Evolutionary conservation across 805 yeast genomes (phyloP).

Genomic region (Wickerhamomyces silvicola): DNA sequence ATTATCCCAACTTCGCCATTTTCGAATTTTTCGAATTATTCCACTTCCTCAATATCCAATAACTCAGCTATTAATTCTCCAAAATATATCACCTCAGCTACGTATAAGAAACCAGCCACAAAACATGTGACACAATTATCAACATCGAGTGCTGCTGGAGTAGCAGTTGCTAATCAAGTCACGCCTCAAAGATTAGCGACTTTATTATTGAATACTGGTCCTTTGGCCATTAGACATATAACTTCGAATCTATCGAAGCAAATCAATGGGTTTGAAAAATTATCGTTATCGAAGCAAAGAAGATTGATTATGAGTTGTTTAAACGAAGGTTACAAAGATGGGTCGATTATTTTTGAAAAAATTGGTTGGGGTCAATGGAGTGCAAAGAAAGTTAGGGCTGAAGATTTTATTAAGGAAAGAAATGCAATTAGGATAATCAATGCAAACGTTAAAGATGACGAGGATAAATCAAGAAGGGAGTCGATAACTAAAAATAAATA

Average conservation of each 20-base stretch:
- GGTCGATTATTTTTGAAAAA: conserved; percentile 70
- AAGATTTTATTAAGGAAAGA: conserved; percentile 32
- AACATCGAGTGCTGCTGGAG: conserved; percentile 82
- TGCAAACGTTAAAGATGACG: conserved; percentile 38
- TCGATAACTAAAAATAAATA: conserved; percentile 24
- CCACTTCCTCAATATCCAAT: conserved; percentile 9
- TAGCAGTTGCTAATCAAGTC: conserved; percentile 80
- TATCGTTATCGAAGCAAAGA: conserved; percentile 83
- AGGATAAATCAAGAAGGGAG: conserved; percentile 24
- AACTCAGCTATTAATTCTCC: conserved; percentile 15
- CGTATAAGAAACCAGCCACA: conserved; percentile 20
- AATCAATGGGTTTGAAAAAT: conserved; percentile 71
- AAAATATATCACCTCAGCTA: conserved; percentile 19
- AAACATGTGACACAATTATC: conserved; percentile 37
- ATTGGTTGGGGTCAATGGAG: conserved; percentile 99
- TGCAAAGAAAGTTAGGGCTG: conserved; percentile 46
- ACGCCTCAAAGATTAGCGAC: conserved; percentile 74
- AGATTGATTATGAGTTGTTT: conserved; percentile 84
- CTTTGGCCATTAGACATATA: conserved; percentile 84
- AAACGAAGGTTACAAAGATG: conserved; percentile 57
- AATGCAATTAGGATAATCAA: conserved; percentile 33
- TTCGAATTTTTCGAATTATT: conserved; percentile 14
- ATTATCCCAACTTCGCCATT: conserved; percentile 23
- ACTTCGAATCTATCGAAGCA: conserved; percentile 71
- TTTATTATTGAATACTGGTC: conserved; percentile 68